phyloP scores from a whole-genome alignment of 176 grass and related monocot genomes.

The Saccharum spontaneum region DNA sequence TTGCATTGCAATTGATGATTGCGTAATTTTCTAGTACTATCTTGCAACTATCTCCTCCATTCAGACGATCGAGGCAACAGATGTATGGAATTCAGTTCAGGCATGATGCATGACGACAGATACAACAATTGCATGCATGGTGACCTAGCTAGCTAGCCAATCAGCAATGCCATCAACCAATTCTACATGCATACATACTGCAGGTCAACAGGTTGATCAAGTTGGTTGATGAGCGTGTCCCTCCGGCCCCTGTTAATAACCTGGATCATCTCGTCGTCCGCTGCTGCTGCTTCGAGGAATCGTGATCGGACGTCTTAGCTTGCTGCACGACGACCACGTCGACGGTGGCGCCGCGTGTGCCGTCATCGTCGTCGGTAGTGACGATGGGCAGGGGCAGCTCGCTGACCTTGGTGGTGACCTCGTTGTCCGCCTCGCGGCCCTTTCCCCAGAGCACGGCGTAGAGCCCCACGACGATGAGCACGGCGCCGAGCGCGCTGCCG shows the following conservation, averaged over 20 bases:
- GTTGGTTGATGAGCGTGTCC: not conserved
- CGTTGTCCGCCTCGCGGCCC: constrained; percentile 38
- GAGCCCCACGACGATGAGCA: constrained; percentile 65
- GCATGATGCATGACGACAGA: too few relatives aligned
- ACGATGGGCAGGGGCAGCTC: not conserved
- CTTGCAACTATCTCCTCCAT: too few relatives aligned
- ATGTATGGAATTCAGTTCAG: too few relatives aligned
- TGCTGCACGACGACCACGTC: constrained; percentile 32
- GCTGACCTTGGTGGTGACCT: constrained; percentile 23
- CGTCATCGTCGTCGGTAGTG: not conserved
- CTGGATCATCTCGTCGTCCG: not conserved
- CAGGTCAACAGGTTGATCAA: not conserved
- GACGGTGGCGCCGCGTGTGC: not conserved
- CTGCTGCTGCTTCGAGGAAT: not conserved
- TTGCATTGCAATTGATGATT: too few relatives aligned
- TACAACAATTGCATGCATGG: too few relatives aligned
- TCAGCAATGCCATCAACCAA: too few relatives aligned
- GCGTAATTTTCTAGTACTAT: too few relatives aligned
- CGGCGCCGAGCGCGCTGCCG: constrained; percentile 63
- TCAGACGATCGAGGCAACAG: too few relatives aligned
- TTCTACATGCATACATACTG: too few relatives aligned
- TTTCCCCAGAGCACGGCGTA: constrained; percentile 93
- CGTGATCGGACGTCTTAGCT: not conserved
- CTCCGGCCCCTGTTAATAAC: not conserved
- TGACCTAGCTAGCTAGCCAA: too few relatives aligned